Conservation (phyloP, 345 rosid genomes). For the Garcia nutans region DNA sequence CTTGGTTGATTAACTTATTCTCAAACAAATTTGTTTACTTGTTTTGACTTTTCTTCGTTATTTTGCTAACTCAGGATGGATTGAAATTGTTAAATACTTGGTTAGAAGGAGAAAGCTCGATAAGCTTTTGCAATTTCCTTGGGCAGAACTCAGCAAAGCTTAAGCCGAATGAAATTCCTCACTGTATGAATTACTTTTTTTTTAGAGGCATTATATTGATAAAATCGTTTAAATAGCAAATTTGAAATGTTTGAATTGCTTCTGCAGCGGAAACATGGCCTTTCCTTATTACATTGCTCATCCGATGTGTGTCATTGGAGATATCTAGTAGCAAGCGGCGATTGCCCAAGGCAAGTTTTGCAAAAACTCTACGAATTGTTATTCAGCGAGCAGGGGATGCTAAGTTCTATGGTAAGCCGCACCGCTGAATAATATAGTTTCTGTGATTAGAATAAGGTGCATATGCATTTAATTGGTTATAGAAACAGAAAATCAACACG, state of each 20-base stretch:
- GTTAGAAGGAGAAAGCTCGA: slow-evolving; percentile 70
- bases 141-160: slow-evolving; percentile 64
- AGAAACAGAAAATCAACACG: neutral
- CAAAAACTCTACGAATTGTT: slow-evolving; percentile 64
- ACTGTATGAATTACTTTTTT: slow-evolving; percentile 43
- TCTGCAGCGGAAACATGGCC: slow-evolving; percentile 94
- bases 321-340: slow-evolving; percentile 71
- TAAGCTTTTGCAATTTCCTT: slow-evolving; percentile 61
- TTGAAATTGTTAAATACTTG: slow-evolving; percentile 73
- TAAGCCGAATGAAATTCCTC: slow-evolving; percentile 66
- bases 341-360: slow-evolving; percentile 56
- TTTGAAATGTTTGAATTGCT: slow-evolving; percentile 27
- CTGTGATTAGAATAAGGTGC: neutral
- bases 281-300: slow-evolving; percentile 60
- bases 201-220: neutral
- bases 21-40: neutral
- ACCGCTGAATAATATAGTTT: slow-evolving; percentile 5
- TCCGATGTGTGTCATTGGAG: slow-evolving; percentile 68
- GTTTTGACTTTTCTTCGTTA: neutral
- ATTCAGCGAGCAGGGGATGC: slow-evolving; percentile 71
- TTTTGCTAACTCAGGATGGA: slow-evolving; percentile 58
- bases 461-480: neutral
- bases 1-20: neutral
- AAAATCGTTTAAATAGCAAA: neutral
- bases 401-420: slow-evolving; percentile 58